A percentile compares a stretch with the other conserved stretches of the same genome.
Evolutionary conservation across 1,284 basidiomycete genomes (phyloP).

Genomic region (Fomitiporia mediterranea): DNA sequence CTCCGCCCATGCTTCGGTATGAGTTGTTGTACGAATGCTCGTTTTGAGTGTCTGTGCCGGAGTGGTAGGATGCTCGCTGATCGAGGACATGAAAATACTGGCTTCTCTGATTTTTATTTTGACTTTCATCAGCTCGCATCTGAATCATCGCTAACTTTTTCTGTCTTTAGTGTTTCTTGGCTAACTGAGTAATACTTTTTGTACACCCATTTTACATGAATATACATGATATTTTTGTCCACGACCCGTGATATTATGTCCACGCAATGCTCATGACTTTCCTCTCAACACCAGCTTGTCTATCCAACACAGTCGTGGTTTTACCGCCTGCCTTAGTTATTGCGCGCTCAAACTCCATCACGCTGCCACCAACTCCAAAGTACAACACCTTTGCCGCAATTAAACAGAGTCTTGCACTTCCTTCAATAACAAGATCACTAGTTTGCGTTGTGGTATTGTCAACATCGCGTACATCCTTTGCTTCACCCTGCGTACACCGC

Average conservation of each 20-base stretch:
- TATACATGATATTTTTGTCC: neutral
- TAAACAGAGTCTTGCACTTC: slow-evolving; percentile 42
- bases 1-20: slow-evolving; percentile 33
- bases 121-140: neutral
- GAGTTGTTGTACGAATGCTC: slow-evolving; percentile 35
- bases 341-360: slow-evolving; percentile 64
- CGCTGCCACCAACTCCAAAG: slow-evolving; percentile 93
- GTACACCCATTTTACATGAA: neutral
- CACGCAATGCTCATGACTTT: slow-evolving; percentile 60
- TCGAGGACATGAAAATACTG: slow-evolving; percentile 58
- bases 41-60: slow-evolving; percentile 49
- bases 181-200: no score
- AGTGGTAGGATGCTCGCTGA: slow-evolving; percentile 29
- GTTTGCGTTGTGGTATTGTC: neutral
- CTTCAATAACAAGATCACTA: neutral
- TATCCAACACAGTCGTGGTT: slow-evolving; percentile 51
- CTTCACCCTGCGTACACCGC: neutral
- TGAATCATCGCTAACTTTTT: neutral
- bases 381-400: slow-evolving; percentile 91
- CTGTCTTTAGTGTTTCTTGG: no score
- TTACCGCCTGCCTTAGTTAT: slow-evolving; percentile 41
- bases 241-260: slow-evolving; percentile 23
- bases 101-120: slow-evolving; percentile 57
- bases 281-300: slow-evolving; percentile 59
- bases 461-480: neutral